These are phyloP conservation scores for Decorospora gaudefroyi DNA, from an alignment of 2,329 filamentous ascomycete genomes.

Conservation along the genomic window DNA sequence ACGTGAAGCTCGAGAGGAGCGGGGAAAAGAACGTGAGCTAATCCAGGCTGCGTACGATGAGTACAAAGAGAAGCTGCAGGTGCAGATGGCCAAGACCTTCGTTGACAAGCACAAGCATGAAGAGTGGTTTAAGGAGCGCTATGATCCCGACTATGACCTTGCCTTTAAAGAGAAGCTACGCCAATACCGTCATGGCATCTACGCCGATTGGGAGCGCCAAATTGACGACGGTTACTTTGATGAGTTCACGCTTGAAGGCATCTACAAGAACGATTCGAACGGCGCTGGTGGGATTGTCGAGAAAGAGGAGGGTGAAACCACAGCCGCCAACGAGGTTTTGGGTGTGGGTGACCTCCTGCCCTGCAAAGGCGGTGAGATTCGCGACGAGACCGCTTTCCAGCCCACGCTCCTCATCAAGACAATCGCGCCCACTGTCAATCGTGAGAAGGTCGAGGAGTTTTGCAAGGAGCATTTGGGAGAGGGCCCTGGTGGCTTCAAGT, in stretches of 20 bases:
- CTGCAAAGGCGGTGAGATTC: slow-evolving; percentile 78
- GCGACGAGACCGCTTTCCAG: slow-evolving; percentile 84
- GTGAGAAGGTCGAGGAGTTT: slow-evolving; percentile 89
- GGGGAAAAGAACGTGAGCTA: slow-evolving; percentile 75
- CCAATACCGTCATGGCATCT: slow-evolving; percentile 77
- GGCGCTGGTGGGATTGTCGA: slow-evolving; percentile 83
- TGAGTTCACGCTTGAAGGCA: slow-evolving; percentile 90
- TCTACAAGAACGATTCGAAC: slow-evolving; percentile 91
- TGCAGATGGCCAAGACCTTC: slow-evolving; percentile 82
- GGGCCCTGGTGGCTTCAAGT: slow-evolving; percentile 89
- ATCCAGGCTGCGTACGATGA: slow-evolving; percentile 72
- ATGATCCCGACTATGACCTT: slow-evolving; percentile 80
- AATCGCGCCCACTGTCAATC: slow-evolving; percentile 92
- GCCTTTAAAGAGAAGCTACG: slow-evolving; percentile 74
- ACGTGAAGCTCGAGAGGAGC: slow-evolving; percentile 71
- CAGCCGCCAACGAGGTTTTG: slow-evolving; percentile 86
- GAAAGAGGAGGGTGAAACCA: slow-evolving; percentile 94
- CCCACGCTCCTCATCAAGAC: slow-evolving; percentile 97
- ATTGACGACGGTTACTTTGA: slow-evolving; percentile 85
- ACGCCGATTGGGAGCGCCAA: slow-evolving; percentile 87
- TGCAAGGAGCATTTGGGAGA: slow-evolving; percentile 94
- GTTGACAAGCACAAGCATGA: slow-evolving; percentile 91
- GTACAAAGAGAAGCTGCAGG: slow-evolving; percentile 68
- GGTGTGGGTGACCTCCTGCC: slow-evolving; percentile 91
- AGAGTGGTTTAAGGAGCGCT: slow-evolving; percentile 97